A percentile compares a stretch with the other conserved stretches of the same genome.
phyloP scores from a whole-genome alignment of 352 stramenopile species.

The Globisporangium mamillatum region DNA sequence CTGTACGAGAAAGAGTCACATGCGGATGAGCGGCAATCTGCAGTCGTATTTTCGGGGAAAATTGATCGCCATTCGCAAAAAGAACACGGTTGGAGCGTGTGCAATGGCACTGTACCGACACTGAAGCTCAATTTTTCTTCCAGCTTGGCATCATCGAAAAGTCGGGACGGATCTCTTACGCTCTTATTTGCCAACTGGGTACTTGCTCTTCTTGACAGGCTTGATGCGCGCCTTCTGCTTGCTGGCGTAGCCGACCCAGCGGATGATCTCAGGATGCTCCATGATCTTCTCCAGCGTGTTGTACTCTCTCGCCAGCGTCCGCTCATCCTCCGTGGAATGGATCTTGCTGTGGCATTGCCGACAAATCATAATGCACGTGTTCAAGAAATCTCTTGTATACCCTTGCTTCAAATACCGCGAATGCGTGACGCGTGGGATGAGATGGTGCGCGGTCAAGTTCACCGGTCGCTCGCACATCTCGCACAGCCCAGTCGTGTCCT shows the following conservation, averaged over 20 bases:
- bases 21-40: background rate
- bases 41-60: background rate
- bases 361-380: constrained; percentile 89
- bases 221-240: constrained; percentile 85
- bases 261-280: constrained; percentile 77
- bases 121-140: background rate
- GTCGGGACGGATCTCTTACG: background rate
- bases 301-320: constrained; percentile 87
- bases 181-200: constrained; percentile 38
- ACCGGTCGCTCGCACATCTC: constrained; percentile 91
- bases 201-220: constrained; percentile 59
- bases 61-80: background rate
- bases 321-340: constrained; percentile 88
- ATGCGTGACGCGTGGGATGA: constrained; percentile 89
- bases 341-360: constrained; percentile 91
- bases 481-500: constrained; percentile 45
- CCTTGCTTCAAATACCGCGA: constrained; percentile 77
- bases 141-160: background rate
- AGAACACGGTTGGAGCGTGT: background rate
- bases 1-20: background rate
- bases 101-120: background rate
- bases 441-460: constrained; percentile 90
- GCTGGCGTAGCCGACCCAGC: constrained; percentile 87
- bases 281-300: constrained; percentile 93
- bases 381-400: constrained; percentile 74